These are phyloP conservation scores for Exophiala sp. DNA, from an alignment of 2,329 filamentous ascomycete genomes.

Conservation along the genomic window DNA sequence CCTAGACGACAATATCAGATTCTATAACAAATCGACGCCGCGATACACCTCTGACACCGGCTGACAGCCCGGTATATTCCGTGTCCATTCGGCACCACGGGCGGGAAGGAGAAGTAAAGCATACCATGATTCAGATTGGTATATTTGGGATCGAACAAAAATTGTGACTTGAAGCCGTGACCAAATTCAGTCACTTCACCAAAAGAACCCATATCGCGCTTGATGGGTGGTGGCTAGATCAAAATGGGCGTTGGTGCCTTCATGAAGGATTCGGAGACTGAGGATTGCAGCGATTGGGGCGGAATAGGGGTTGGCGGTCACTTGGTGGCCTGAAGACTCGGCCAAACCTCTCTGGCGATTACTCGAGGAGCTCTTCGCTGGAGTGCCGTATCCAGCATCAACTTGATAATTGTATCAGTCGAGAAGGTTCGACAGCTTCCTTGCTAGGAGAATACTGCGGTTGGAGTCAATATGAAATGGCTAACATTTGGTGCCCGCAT, in stretches of 20 bases:
- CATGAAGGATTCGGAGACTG: slow-evolving; percentile 1
- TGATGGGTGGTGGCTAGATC: background rate
- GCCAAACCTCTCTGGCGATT: background rate
- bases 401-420: too few relatives aligned
- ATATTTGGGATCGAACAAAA: slow-evolving; percentile 65
- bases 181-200: slow-evolving; percentile 45
- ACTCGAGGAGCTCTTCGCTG: background rate
- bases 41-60: background rate
- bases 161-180: slow-evolving; percentile 58
- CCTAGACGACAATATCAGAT: slow-evolving; percentile 33
- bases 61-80: background rate
- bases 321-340: background rate
- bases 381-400: too few relatives aligned
- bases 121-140: slow-evolving; percentile 76
- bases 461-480: too few relatives aligned
- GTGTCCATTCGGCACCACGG: background rate
- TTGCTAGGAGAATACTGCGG: too few relatives aligned
- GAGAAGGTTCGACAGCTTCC: too few relatives aligned
- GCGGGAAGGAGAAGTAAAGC: slow-evolving; percentile 13
- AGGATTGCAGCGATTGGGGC: background rate
- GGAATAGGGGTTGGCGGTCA: background rate
- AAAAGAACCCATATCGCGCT: slow-evolving; percentile 23
- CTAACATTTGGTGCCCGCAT: too few relatives aligned
- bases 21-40: too few relatives aligned
- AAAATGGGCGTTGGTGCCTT: background rate